Evolutionary conservation across 495 filamentous ascomycete genomes (phyloP).

Genomic region (Trichoderma erinaceum): DNA sequence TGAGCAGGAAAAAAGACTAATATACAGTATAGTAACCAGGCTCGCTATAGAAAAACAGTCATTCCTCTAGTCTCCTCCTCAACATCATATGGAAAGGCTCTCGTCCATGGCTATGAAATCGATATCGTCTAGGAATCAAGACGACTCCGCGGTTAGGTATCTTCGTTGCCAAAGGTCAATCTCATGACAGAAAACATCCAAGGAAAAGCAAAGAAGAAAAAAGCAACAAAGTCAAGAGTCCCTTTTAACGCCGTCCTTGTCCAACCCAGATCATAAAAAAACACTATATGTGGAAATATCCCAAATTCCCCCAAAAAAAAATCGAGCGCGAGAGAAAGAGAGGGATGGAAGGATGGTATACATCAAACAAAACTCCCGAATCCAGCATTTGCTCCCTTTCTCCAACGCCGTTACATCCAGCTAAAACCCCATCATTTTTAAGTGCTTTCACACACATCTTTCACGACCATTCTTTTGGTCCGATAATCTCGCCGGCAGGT

Average conservation of each 20-base stretch:
- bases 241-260: constrained; percentile 2
- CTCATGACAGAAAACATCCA: not conserved
- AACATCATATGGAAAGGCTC: not conserved
- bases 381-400: not conserved
- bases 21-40: not conserved
- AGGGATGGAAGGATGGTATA: not conserved
- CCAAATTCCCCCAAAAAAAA: not conserved
- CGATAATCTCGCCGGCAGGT: constrained; percentile 38
- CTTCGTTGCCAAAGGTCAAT: not conserved
- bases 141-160: not conserved
- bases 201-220: not conserved
- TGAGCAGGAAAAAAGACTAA: not conserved
- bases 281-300: not conserved
- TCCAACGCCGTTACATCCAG: not conserved
- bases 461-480: constrained; percentile 39
- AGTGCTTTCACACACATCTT: not conserved
- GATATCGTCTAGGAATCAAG: not conserved
- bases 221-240: not conserved
- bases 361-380: not conserved
- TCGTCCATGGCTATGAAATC: not conserved
- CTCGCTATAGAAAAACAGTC: not conserved
- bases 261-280: not conserved
- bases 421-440: not conserved
- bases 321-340: not conserved
- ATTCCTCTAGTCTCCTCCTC: not conserved